A percentile compares a stretch with the other conserved stretches of the same genome.
Conservation (phyloP, 78 protist species). For the Planoprotostelium fungivorum region DNA sequence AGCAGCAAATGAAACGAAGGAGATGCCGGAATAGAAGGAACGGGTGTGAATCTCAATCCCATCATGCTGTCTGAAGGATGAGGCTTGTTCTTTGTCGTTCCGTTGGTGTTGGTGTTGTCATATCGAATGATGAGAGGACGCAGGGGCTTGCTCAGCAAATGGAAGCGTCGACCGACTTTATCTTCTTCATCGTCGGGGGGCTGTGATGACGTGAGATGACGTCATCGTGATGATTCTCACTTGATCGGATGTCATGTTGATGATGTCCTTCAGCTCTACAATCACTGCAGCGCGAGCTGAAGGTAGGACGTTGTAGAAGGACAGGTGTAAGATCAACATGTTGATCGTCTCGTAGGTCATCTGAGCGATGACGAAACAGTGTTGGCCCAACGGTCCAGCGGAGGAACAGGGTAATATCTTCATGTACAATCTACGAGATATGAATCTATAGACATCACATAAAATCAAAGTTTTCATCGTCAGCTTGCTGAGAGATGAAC, state of each 20-base stretch:
- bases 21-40: neutral
- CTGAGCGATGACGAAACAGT: neutral
- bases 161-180: neutral
- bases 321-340: neutral
- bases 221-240: neutral
- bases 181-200: neutral
- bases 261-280: no score
- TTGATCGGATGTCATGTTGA: no score
- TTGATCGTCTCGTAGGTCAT: neutral
- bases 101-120: neutral
- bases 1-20: neutral
- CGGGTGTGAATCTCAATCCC: neutral
- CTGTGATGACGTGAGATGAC: no score
- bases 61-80: neutral
- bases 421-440: neutral
- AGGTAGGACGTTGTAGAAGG: neutral
- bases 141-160: neutral
- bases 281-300: neutral
- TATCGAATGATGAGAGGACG: neutral
- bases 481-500: no score
- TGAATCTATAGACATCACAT: neutral
- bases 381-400: neutral
- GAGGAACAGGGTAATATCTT: neutral
- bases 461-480: no score
- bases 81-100: neutral